Percentiles rank a stretch among this genome's conserved stretches.
phyloP scores from a whole-genome alignment of 2,329 filamentous ascomycete species.

The Claviceps quebecensis region DNA sequence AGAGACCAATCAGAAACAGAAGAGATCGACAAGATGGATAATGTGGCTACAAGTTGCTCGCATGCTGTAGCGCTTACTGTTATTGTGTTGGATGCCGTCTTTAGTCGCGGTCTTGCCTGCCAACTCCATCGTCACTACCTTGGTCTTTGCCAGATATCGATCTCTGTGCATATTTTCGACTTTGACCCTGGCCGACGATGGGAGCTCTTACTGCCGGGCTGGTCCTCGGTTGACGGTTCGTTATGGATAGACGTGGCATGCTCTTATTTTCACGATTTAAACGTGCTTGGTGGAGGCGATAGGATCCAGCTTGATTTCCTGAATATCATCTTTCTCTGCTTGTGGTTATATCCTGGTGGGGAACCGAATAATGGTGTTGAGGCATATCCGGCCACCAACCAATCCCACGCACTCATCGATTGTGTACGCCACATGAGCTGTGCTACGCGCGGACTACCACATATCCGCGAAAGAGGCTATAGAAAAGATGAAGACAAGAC shows the following conservation, averaged over 20 bases:
- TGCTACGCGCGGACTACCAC: not conserved
- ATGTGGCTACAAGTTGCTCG: slow-evolving; percentile 2
- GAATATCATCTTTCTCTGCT: not conserved
- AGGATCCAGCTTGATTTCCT: not conserved
- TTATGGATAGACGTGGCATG: not conserved
- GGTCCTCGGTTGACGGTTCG: not conserved
- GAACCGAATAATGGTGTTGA: not conserved
- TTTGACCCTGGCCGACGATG: not conserved
- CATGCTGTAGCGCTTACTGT: slow-evolving; percentile 19
- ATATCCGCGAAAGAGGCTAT: not conserved
- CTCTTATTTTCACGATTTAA: too few relatives aligned
- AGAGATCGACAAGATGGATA: slow-evolving; percentile 28
- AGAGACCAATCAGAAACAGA: slow-evolving; percentile 11
- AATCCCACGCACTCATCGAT: not conserved
- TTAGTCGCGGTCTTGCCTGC: not conserved
- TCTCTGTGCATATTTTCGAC: not conserved
- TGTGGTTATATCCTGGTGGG: not conserved
- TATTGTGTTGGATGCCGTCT: slow-evolving; percentile 15
- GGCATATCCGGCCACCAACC: not conserved
- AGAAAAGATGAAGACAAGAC: not conserved
- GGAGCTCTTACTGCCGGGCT: not conserved
- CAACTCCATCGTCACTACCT: not conserved
- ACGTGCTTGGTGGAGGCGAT: not conserved
- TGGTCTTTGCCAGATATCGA: not conserved
- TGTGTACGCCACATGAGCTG: not conserved